Conservation (phyloP, 495 filamentous ascomycete species). For the Xylaria acuta region DNA sequence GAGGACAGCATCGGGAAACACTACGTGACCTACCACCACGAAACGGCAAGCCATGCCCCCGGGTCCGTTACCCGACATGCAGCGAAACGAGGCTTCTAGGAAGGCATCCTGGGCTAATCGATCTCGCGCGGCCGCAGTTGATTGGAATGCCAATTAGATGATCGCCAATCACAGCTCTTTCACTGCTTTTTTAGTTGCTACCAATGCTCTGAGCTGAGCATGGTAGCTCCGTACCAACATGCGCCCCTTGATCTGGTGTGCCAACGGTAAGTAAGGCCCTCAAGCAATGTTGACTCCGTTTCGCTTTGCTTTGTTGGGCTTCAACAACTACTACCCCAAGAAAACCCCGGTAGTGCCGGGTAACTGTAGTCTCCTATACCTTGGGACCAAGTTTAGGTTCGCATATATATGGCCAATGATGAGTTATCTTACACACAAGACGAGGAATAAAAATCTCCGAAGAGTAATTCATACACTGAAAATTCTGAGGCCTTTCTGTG, state of each 20-base stretch:
- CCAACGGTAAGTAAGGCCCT: not conserved
- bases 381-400: not conserved
- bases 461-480: conserved; percentile 43
- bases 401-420: conserved; percentile 36
- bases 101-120: not conserved
- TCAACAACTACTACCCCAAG: not conserved
- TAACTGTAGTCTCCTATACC: not conserved
- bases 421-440: conserved; percentile 41
- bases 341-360: conserved; percentile 9
- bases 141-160: not conserved
- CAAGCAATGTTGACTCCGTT: not conserved
- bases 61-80: not conserved
- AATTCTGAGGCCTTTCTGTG: conserved; percentile 42
- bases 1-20: not conserved
- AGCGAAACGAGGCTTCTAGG: not conserved
- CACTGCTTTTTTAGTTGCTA: not conserved
- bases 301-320: not conserved
- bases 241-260: not conserved
- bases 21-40: too few species aligned
- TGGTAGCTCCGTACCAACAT: not conserved
- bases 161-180: not conserved
- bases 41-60: not conserved
- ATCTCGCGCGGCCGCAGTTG: not conserved
- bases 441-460: conserved; percentile 34
- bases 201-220: not conserved